Evolutionary conservation across 371 early-diverging fungal species (phyloP).

Genomic region (Mortierella sp.): DNA sequence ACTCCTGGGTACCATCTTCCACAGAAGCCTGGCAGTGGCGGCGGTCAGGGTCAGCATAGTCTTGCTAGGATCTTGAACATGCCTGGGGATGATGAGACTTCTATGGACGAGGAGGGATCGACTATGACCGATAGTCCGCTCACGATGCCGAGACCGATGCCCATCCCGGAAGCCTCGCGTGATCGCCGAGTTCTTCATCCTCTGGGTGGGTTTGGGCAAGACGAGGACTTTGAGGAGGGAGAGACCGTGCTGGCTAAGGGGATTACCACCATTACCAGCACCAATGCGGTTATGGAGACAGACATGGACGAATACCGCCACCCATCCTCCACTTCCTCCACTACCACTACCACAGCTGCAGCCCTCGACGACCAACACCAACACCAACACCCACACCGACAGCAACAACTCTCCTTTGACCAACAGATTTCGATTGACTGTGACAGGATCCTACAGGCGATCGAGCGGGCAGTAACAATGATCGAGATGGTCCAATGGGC

Average conservation of each 20-base stretch:
- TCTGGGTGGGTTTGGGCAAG: neutral
- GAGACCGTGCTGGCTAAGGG: neutral
- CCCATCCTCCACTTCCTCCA: neutral
- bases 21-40: no score
- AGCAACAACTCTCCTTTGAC: neutral
- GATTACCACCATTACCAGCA: neutral
- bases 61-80: constrained; percentile 8
- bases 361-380: neutral
- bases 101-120: constrained; percentile 7
- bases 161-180: neutral
- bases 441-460: constrained; percentile 24
- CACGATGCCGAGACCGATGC: neutral
- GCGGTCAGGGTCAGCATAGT: neutral
- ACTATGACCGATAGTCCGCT: neutral
- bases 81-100: neutral
- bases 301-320: neutral
- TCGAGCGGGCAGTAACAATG: constrained; percentile 36
- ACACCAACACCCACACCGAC: no score
- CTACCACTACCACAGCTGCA: neutral
- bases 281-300: neutral
- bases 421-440: constrained; percentile 16
- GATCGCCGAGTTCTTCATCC: neutral
- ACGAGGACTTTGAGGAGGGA: neutral
- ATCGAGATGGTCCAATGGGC: constrained; percentile 57
- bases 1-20: neutral